Evolutionary conservation across 2,329 filamentous ascomycete genomes (phyloP).

Genomic region (Corniculantispora saksenae): DNA sequence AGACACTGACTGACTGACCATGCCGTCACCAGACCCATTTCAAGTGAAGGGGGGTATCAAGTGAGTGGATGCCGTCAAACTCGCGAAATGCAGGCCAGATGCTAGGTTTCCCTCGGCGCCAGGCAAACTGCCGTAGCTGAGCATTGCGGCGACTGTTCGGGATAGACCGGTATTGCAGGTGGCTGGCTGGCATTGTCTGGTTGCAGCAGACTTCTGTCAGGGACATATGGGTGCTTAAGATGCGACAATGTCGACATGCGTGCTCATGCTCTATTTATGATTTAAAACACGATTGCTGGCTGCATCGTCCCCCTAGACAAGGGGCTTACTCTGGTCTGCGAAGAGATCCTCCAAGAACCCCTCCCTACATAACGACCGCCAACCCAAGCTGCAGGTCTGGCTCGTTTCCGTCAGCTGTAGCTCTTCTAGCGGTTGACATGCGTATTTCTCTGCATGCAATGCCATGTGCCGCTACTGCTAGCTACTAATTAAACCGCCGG

Average conservation of each 20-base stretch:
- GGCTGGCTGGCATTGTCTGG: constrained; percentile 2
- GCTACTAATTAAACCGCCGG: no score
- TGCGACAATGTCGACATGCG: no score
- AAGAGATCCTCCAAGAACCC: background rate
- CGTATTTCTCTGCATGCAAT: background rate
- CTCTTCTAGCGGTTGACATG: background rate
- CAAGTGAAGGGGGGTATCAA: constrained; percentile 1
- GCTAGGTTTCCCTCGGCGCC: background rate
- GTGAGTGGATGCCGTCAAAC: constrained; percentile 13
- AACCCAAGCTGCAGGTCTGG: background rate
- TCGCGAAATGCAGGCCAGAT: background rate
- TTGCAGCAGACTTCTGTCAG: background rate
- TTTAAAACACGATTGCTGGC: constrained; percentile 2
- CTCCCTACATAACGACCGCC: background rate
- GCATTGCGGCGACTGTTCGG: background rate
- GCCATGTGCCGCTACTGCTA: background rate
- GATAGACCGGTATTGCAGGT: background rate
- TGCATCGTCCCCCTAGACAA: background rate
- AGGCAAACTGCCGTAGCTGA: constrained; percentile 6
- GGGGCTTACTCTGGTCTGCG: background rate
- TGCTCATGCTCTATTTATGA: no score
- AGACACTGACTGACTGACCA: constrained; percentile 14
- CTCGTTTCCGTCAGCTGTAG: background rate
- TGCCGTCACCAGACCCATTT: constrained; percentile 19
- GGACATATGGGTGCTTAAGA: no score